Evolutionary conservation across 2,329 filamentous ascomycete genomes (phyloP).

Genomic region (Colletotrichum lupini): DNA sequence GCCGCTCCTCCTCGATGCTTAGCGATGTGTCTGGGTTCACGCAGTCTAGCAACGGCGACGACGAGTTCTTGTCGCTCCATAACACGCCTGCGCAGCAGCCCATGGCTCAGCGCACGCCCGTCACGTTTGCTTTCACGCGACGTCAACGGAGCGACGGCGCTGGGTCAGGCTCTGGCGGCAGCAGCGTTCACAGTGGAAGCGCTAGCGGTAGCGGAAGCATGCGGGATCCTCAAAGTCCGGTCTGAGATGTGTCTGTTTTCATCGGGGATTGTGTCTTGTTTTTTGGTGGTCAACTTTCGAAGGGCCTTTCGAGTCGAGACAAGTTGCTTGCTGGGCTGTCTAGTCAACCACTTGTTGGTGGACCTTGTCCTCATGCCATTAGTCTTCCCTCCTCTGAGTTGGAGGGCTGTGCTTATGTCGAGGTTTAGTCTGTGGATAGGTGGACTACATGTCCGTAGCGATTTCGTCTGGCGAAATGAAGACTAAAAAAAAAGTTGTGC

Average conservation of each 20-base stretch:
- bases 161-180: conserved; percentile 34
- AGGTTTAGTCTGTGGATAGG: background rate
- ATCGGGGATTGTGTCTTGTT: conserved; percentile 6
- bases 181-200: conserved; percentile 49
- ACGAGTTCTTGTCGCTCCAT: conserved; percentile 43
- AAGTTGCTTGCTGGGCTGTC: conserved; percentile 14
- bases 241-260: conserved; percentile 35
- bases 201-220: conserved; percentile 61
- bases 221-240: conserved; percentile 64
- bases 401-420: background rate
- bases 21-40: conserved; percentile 76
- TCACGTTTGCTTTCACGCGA: conserved; percentile 34
- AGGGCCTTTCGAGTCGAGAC: background rate
- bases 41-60: conserved; percentile 67
- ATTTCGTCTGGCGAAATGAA: conserved; percentile 19
- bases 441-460: conserved; percentile 10
- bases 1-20: conserved; percentile 74
- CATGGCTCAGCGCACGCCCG: conserved; percentile 36
- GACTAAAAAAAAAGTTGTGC: conserved; percentile 27
- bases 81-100: conserved; percentile 37
- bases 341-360: background rate
- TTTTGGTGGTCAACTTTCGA: conserved; percentile 21
- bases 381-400: background rate
- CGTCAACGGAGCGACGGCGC: conserved; percentile 30
- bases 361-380: background rate